These are phyloP conservation scores for Fraxinus anomala DNA, from an alignment of 257 asterid species.

Conservation along the genomic window DNA sequence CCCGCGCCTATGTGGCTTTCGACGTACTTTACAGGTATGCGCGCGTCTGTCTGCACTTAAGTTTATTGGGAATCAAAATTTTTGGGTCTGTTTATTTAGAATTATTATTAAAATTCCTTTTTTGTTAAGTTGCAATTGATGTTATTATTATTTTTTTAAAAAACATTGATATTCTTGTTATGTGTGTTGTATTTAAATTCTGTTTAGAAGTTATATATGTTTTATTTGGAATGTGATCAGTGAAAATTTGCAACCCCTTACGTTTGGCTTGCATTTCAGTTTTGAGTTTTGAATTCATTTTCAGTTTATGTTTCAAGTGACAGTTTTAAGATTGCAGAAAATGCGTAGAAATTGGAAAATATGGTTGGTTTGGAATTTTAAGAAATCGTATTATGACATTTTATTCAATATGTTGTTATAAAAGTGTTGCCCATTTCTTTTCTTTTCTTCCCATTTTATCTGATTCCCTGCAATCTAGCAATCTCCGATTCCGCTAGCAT, in stretches of 20 bases:
- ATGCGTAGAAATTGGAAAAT: too few species aligned
- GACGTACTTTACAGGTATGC: slow-evolving; percentile 75
- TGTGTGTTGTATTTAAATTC: neutral
- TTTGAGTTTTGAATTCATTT: too few species aligned
- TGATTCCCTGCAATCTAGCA: neutral
- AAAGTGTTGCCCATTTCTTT: neutral
- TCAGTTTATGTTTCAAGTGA: too few species aligned
- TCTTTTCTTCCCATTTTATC: neutral
- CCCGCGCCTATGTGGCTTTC: slow-evolving; percentile 83
- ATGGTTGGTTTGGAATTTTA: too few species aligned
- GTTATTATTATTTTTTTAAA: too few species aligned
- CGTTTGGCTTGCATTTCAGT: too few species aligned
- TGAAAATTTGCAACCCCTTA: neutral
- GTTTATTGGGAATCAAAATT: neutral
- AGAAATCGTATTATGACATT: too few species aligned
- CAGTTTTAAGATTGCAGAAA: too few species aligned
- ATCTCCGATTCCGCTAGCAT: neutral
- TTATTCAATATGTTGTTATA: neutral
- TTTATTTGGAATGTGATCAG: neutral
- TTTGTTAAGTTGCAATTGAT: neutral
- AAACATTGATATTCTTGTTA: too few species aligned
- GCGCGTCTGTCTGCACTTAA: neutral
- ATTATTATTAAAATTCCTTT: neutral
- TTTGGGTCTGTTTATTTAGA: neutral
- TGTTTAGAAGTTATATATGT: neutral